Percentiles rank a stretch among this genome's conserved stretches.
Conservation (phyloP, 345 rosid species). For the Brassica rapa region DNA sequence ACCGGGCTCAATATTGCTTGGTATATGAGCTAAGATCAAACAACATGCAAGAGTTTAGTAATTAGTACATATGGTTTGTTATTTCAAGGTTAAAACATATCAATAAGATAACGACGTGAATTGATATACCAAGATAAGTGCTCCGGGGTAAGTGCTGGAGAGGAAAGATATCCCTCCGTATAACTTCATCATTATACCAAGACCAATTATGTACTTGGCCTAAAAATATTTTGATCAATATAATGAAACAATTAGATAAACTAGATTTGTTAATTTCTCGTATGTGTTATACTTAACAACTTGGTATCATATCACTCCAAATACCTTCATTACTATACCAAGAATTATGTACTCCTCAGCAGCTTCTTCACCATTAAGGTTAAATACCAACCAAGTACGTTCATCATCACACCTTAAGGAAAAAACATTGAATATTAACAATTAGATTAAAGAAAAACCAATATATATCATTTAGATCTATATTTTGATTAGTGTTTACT, state of each 20-base stretch:
- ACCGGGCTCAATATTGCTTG: slow-evolving; percentile 25
- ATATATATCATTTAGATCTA: neutral
- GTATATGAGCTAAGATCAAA: slow-evolving; percentile 30
- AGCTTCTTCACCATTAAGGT: slow-evolving; percentile 18
- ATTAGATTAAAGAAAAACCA: neutral
- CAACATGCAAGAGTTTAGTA: neutral
- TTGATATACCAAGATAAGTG: slow-evolving; percentile 21
- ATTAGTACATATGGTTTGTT: neutral
- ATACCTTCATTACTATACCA: slow-evolving; percentile 4
- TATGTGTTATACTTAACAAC: neutral
- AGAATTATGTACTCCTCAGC: slow-evolving; percentile 6
- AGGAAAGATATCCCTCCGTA: slow-evolving; percentile 30
- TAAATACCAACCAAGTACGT: slow-evolving; percentile 2
- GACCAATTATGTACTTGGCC: slow-evolving; percentile 28
- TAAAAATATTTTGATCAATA: neutral
- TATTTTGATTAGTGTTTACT: slow-evolving; percentile 16
- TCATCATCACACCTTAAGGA: slow-evolving; percentile 5
- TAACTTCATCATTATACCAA: slow-evolving; percentile 23
- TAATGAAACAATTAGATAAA: neutral
- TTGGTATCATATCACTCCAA: neutral
- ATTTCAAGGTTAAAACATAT: neutral
- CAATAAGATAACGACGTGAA: neutral
- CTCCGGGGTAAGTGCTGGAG: slow-evolving; percentile 29
- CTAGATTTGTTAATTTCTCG: neutral
- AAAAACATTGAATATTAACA: neutral